phyloP scores from a whole-genome alignment of 1,284 basidiomycete genomes.

The Flammula alnicola region DNA sequence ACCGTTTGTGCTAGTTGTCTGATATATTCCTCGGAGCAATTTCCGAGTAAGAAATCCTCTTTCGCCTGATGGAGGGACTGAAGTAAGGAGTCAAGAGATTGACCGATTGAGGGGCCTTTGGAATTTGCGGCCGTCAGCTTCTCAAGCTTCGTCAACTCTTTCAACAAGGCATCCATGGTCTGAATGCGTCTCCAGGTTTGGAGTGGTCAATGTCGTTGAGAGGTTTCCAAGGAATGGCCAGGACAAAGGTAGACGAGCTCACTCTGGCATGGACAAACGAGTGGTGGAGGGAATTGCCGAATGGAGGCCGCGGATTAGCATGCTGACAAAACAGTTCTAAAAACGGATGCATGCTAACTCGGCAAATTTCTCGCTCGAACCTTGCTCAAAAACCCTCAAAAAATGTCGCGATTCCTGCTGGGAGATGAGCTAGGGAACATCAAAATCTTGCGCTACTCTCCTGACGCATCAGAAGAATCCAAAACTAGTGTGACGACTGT shows the following conservation, averaged over 20 bases:
- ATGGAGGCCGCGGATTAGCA: no score
- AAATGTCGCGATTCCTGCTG: conserved; percentile 68
- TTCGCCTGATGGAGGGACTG: conserved; percentile 63
- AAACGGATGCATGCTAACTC: conserved; percentile 6
- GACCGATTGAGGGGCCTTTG: conserved; percentile 60
- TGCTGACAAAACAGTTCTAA: conserved; percentile 16
- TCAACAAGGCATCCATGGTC: conserved; percentile 72
- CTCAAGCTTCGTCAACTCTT: conserved; percentile 77
- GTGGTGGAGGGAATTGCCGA: no score
- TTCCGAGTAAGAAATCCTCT: conserved; percentile 56
- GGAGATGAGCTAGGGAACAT: conserved; percentile 79
- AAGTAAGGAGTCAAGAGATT: conserved; percentile 74
- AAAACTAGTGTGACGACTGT: conserved; percentile 39
- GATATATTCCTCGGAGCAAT: conserved; percentile 58
- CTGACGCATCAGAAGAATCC: conserved; percentile 24
- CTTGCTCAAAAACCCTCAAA: conserved; percentile 7
- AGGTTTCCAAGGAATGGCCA: no score
- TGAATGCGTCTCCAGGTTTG: not conserved
- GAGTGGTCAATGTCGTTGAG: no score
- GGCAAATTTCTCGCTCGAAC: conserved; percentile 12
- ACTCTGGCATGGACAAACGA: no score
- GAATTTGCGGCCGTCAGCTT: conserved; percentile 58
- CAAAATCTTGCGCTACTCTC: conserved; percentile 57
- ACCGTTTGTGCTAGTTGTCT: conserved; percentile 60
- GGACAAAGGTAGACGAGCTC: no score